A percentile compares a stretch with the other conserved stretches of the same genome.
Evolutionary conservation across 2,329 filamentous ascomycete genomes (phyloP).

Genomic region (Claviceps quebecensis): DNA sequence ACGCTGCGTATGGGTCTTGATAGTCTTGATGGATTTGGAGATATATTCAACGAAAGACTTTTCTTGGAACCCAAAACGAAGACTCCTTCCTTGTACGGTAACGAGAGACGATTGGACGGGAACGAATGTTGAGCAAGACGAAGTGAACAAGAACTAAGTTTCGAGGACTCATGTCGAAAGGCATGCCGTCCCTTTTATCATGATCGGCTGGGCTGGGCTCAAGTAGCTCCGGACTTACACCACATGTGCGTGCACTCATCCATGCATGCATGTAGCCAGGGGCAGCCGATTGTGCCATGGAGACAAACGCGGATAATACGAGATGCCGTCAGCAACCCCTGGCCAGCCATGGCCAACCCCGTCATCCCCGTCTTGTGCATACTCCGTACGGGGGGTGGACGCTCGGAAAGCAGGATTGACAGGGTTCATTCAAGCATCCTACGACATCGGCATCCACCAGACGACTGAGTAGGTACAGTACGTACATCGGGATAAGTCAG

Average conservation of each 20-base stretch:
- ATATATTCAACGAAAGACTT: not conserved
- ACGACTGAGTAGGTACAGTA: not conserved
- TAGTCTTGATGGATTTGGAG: constrained; percentile 9
- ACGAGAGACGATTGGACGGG: constrained; percentile 1
- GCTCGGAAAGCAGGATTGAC: not conserved
- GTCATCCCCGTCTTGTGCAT: not conserved
- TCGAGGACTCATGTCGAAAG: not conserved
- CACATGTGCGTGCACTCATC: not conserved
- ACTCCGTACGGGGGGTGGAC: not conserved
- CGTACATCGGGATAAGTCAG: not conserved
- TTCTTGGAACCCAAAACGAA: not conserved
- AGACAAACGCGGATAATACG: constrained; percentile 6
- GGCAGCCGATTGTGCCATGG: not conserved
- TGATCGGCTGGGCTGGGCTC: not conserved
- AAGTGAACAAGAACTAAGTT: not conserved
- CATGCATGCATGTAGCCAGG: not conserved
- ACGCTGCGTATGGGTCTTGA: not conserved
- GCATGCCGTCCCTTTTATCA: constrained; percentile 1
- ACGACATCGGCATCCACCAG: constrained; percentile 1
- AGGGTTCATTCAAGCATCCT: not conserved
- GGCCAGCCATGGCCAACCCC: constrained; percentile 4
- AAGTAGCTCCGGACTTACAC: not conserved
- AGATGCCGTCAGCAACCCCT: constrained; percentile 7
- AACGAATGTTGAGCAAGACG: not conserved
- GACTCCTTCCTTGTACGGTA: not conserved